Percentiles rank a stretch among this genome's conserved stretches.
These are phyloP conservation scores for Akanthomyces muscarius DNA, from an alignment of 2,329 filamentous ascomycete species.

Conservation along the genomic window DNA sequence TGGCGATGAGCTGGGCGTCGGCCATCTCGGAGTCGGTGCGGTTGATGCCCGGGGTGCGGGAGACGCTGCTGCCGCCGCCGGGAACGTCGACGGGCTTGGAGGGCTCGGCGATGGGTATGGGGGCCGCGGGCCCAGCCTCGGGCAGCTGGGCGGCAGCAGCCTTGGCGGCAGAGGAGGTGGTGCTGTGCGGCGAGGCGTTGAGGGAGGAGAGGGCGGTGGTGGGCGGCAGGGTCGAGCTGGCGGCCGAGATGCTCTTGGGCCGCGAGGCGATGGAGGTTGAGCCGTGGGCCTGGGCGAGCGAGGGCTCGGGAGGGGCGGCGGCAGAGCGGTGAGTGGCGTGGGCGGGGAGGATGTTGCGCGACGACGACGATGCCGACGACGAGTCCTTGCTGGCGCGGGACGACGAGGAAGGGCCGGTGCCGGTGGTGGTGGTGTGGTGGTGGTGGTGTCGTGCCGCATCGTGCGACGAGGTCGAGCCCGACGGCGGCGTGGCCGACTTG, in stretches of 20 bases:
- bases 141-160: conserved; percentile 34
- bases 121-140: conserved; percentile 47
- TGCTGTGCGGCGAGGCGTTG: conserved; percentile 43
- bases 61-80: conserved; percentile 31
- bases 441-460: conserved; percentile 4
- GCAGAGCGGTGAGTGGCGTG: conserved; percentile 52
- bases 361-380: conserved; percentile 32
- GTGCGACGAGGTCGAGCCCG: conserved; percentile 22
- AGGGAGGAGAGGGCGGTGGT: conserved; percentile 45
- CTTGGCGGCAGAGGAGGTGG: conserved; percentile 25
- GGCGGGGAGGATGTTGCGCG: conserved; percentile 50
- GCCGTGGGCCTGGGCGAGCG: conserved; percentile 57
- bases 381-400: conserved; percentile 17
- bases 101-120: conserved; percentile 30
- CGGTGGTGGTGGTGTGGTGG: neutral
- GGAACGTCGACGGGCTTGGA: conserved; percentile 59
- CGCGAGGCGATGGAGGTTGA: conserved; percentile 47
- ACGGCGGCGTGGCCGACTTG: conserved; percentile 32
- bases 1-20: conserved; percentile 42
- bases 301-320: conserved; percentile 59
- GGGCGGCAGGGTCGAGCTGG: conserved; percentile 35
- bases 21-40: conserved; percentile 26
- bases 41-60: conserved; percentile 34
- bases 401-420: neutral
- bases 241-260: conserved; percentile 33